A percentile compares a stretch with the other conserved stretches of the same genome.
Evolutionary conservation across 495 filamentous ascomycete genomes (phyloP).

Genomic region (Penicillium subrubescens): DNA sequence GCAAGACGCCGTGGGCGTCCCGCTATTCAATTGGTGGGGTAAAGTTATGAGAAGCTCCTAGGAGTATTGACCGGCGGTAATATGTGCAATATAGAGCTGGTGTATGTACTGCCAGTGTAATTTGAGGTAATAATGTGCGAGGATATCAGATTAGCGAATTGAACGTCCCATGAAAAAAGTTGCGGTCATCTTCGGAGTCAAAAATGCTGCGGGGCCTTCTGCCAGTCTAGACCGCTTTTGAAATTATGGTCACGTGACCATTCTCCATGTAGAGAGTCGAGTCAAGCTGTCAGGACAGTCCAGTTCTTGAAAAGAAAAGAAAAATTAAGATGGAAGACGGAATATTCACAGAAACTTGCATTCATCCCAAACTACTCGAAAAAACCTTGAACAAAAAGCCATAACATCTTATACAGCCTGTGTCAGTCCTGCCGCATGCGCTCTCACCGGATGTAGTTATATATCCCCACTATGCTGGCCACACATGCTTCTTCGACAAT

Average conservation of each 20-base stretch:
- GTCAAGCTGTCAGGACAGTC: not conserved
- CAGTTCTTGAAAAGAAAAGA: not conserved
- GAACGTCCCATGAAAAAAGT: constrained; percentile 18
- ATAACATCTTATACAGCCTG: constrained; percentile 21
- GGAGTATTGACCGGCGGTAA: constrained; percentile 8
- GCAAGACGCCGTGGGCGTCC: constrained; percentile 24
- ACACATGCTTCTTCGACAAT: not conserved
- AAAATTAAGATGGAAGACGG: not conserved
- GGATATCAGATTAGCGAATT: not conserved
- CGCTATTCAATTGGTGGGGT: constrained; percentile 15
- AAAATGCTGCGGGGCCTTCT: constrained; percentile 32
- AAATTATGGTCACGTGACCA: constrained; percentile 6
- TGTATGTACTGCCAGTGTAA: not conserved
- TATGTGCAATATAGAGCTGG: too few relatives aligned
- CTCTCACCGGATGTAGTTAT: constrained; percentile 24
- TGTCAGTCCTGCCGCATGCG: constrained; percentile 3
- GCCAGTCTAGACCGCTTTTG: constrained; percentile 13
- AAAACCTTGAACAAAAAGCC: constrained; percentile 19
- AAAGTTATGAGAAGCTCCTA: not conserved
- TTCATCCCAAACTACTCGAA: constrained; percentile 25
- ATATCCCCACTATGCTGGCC: constrained; percentile 7
- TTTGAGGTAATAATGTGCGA: not conserved
- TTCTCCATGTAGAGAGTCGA: not conserved
- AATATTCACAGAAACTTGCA: constrained; percentile 12
- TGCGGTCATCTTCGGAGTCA: constrained; percentile 23